Conservation (phyloP, 2,329 filamentous ascomycete species). For the Rachicladosporium sp. region DNA sequence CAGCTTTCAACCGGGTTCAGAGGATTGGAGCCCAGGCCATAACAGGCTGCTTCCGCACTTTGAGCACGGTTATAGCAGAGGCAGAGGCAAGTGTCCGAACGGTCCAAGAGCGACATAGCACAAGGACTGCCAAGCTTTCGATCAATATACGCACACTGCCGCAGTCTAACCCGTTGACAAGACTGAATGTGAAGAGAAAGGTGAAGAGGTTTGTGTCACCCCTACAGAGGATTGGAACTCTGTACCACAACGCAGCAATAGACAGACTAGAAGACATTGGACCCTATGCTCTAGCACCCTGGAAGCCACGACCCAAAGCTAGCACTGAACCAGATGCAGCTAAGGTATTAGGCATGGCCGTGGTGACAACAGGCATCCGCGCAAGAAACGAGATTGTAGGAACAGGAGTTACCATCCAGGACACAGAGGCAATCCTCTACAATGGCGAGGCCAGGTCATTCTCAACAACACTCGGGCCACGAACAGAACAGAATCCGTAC, state of each 20-base stretch:
- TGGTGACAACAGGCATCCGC: background rate
- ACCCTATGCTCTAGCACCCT: background rate
- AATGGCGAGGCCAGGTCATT: no score
- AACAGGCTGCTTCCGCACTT: background rate
- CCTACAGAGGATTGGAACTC: background rate
- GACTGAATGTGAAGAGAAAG: no score
- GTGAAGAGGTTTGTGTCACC: background rate
- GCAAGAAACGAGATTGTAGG: slow-evolving; percentile 1
- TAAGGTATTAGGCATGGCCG: no score
- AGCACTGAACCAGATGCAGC: no score
- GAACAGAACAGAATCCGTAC: no score
- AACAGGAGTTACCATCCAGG: slow-evolving; percentile 1
- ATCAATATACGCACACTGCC: background rate
- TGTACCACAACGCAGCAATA: background rate
- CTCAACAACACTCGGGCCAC: no score
- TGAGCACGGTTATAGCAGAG: background rate
- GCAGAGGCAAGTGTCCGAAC: background rate
- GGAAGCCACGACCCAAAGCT: no score
- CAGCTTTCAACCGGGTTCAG: background rate
- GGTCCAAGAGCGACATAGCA: background rate
- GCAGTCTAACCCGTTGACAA: background rate
- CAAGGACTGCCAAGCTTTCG: background rate
- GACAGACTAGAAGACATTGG: background rate
- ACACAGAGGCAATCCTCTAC: background rate
- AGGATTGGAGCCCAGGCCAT: background rate